Evolutionary conservation across 257 asterid genomes (phyloP), one percentile per base, ranked within the genome.

Genomic region (Fraxinus excelsior): DNA sequence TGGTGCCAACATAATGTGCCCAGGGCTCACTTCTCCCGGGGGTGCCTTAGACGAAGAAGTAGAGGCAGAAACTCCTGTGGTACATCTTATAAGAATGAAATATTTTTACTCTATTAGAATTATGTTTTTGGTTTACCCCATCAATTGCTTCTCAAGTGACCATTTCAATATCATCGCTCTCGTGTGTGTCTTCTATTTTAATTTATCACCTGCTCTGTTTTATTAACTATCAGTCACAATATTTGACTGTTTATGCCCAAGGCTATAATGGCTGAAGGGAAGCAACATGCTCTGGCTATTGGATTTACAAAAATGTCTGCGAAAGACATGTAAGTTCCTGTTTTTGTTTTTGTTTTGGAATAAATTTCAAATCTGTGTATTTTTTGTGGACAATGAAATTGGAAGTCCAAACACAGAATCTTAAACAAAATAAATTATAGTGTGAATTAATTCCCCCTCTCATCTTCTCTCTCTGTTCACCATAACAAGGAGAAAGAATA

Each of bases 251-350:
- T 72, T 18, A 60, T 69, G 37, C 80, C 67, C 44, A 67, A 95
- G 99, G 99, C 99, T 81, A 93, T 95, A 87, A 95, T 95, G 98
- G 98, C 99, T 76, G 99, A 95, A 85, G 99, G 99, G 77, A 95
- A 95, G 88, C 92, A 91, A 76, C 97, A 95, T 83, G 98, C 99
- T 80, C 97, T 95, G 64, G 99, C 98, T 78, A 93, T 93, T 89
- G 99, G 99, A 38, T 95, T 90, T 80, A 95, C 97, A 69, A 95
- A 95, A 84, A 88, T 95, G 94, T 93, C 99, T n/a, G 99, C 96
- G n/a, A 95, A 89, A 74, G 87, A 95, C 79, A 95, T 95, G 99
- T 95, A 86, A 93, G 99, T 84, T 49, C 31, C 51, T 64, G 11
- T 6, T 26, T 71, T 49, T 64, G 11, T 8, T 26, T 71, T 77